Percentiles rank a stretch among this genome's conserved stretches.
phyloP scores from a whole-genome alignment of 345 rosid species.

The Iberis pinnata region DNA sequence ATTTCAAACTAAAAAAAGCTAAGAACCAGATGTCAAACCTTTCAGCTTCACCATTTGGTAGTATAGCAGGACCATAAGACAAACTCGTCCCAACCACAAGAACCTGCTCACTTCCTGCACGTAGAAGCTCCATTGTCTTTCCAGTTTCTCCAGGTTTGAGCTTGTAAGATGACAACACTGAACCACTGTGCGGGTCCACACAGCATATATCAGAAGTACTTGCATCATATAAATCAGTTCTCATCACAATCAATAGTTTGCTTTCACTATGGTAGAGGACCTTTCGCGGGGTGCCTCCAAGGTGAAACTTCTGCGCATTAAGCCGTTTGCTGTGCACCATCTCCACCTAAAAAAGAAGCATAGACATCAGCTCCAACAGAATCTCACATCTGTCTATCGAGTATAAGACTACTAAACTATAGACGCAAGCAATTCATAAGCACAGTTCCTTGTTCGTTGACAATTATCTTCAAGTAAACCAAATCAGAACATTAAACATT shows the following conservation, averaged over 20 bases:
- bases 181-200: slow-evolving; percentile 79
- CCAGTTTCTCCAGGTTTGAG: slow-evolving; percentile 80
- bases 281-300: slow-evolving; percentile 94
- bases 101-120: slow-evolving; percentile 75
- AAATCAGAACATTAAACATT: background rate
- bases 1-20: slow-evolving; percentile 17
- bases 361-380: slow-evolving; percentile 11
- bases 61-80: slow-evolving; percentile 82
- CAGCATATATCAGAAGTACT: slow-evolving; percentile 81
- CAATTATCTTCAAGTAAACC: slow-evolving; percentile 5
- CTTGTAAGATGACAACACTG: slow-evolving; percentile 58
- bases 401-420: slow-evolving; percentile 1
- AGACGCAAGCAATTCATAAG: background rate
- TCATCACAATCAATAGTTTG: slow-evolving; percentile 77
- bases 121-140: slow-evolving; percentile 86
- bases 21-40: slow-evolving; percentile 41
- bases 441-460: background rate
- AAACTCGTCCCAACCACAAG: slow-evolving; percentile 84
- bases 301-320: slow-evolving; percentile 84
- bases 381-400: slow-evolving; percentile 1
- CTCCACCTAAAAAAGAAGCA: slow-evolving; percentile 63
- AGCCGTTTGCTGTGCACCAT: slow-evolving; percentile 86
- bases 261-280: slow-evolving; percentile 87
- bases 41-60: slow-evolving; percentile 99
- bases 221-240: slow-evolving; percentile 65